Base-by-base conservation (phyloP, 2,329 filamentous ascomycete genomes). In the Coleophoma crateriformis region DNA sequence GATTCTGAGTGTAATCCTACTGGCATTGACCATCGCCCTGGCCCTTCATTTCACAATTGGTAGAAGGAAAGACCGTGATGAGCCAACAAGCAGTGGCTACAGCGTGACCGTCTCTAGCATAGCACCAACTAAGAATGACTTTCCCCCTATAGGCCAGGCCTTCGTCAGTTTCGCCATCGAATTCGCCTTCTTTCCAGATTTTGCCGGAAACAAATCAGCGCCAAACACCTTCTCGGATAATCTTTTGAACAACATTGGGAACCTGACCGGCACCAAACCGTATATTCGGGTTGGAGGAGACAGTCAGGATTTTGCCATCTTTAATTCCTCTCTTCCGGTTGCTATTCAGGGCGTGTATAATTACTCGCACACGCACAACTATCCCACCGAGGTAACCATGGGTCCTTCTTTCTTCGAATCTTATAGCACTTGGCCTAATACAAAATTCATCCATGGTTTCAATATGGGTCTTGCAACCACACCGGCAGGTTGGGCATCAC, bases 301-400 rank as follows among this genome's bases (percentile, higher is more conserved):
- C 58, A 84, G 82, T 0, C 82, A 85, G 64, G 81, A 85, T 65
- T 82, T 78, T 55, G 79, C 79, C 5, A 68, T 85, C 34, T 85
- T 79, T 63, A 74, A 84, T 53, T 65, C 72, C 2, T 72, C 71
- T 4, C 73, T 82, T 7, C 61, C 69, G 1, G 67, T 69, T 7
- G 77, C 76, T 6, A 67, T 77, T 10, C 71, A 79, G 44, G 80
- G 80, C 32, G 78, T 72, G 3, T 67, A 76, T 47, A 70, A 82
- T 49, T 68, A 70, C 1, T 61, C 64, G 1, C 69, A 72, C 19
- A 80, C 79, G 0, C 53, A 64, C 0, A 81, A 85, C 62, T 85
- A 84, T 54, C 81, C 82, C 1, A 79, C 75, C 5, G 81, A 73
- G 6, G 69, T 85, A 17, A 73, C 70, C 56, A 81, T 85, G 38